Evolutionary conservation across 139 green algal genomes (phyloP), one percentile per base, ranked within the genome.

Genomic region (Tetradesmus obliquus): DNA sequence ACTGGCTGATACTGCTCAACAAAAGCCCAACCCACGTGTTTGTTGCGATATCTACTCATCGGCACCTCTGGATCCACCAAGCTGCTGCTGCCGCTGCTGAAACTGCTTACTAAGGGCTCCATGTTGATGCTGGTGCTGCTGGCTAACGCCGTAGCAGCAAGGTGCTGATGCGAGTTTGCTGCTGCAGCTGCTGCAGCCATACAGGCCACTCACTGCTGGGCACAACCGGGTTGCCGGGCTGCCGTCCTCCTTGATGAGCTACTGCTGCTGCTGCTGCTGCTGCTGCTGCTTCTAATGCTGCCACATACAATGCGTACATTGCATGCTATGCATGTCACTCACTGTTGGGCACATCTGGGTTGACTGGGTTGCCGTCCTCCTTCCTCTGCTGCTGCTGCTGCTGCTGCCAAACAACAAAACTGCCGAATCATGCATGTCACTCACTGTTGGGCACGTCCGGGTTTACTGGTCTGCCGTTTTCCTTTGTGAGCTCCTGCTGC

Each of bases 321-420:
- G n/a, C 17, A 72, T 20, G 5, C 7, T 62, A 7, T 62, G 57
- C 7, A 79, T 24, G 81, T 7, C 71, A 79, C 94, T 94, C 79
- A 95, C 93, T 57, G 20, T 81, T 95, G 4, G 94, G 91, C 7
- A 97, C 92, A 0, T 95, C 93, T 12, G 93, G 91, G 69, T 95
- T 95, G 57, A 87, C 10, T 0, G 85, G 92, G 51, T 13, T 96
- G 82, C 94, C 93, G 79, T 95, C 91, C 4, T 90, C 87, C 4
- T 96, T 94, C 51, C 86, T 92, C 32, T 86, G 51, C 12, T 86
- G 45, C 83, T 74, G 13, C 45, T 8, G 60, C 58, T 7, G 7
- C n/a, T 5, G 57, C 57, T 62, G 57, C 57, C 7, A 62, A n/a
- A n/a, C n/a, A n/a, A n/a, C n/a, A n/a, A n/a, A n/a, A n/a, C n/a